phyloP scores from a whole-genome alignment of 441 rosid genomes.

The Kokia cookei region DNA sequence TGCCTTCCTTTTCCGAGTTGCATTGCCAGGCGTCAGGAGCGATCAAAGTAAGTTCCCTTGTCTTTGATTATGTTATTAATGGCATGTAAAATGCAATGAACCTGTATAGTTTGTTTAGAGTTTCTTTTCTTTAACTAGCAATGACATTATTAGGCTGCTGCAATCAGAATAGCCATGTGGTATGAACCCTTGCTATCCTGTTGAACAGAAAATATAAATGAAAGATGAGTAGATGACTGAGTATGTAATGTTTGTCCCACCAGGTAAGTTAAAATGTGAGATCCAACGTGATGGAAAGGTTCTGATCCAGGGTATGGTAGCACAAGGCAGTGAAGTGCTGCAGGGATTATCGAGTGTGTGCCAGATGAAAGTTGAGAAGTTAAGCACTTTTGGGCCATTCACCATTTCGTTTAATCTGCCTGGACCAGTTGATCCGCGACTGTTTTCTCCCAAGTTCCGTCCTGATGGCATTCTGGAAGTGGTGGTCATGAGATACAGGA shows the following conservation, averaged over 20 bases:
- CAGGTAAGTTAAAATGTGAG: constrained; percentile 55
- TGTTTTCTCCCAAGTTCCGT: constrained; percentile 39
- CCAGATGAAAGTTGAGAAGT: constrained; percentile 53
- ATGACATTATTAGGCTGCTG: neutral
- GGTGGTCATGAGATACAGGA: constrained; percentile 40
- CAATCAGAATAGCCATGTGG: neutral
- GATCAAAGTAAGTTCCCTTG: constrained; percentile 41
- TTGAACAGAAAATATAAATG: neutral
- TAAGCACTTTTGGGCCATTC: constrained; percentile 62
- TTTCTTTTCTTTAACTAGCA: neutral
- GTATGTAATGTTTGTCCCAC: constrained; percentile 8
- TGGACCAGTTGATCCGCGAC: constrained; percentile 82
- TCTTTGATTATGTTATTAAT: neutral
- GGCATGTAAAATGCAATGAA: neutral
- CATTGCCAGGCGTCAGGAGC: constrained; percentile 56
- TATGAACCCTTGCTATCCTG: neutral
- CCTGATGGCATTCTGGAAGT: constrained; percentile 76
- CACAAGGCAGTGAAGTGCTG: constrained; percentile 23
- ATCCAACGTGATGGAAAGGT: constrained; percentile 54
- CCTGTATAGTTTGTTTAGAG: neutral
- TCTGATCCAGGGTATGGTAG: constrained; percentile 45
- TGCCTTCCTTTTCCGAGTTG: constrained; percentile 70
- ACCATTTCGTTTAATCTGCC: constrained; percentile 61
- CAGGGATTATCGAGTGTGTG: constrained; percentile 26
- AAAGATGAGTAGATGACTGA: neutral